These are phyloP conservation scores for Phyllosticta capitalensis DNA, from an alignment of 2,329 filamentous ascomycete genomes.

Conservation along the genomic window DNA sequence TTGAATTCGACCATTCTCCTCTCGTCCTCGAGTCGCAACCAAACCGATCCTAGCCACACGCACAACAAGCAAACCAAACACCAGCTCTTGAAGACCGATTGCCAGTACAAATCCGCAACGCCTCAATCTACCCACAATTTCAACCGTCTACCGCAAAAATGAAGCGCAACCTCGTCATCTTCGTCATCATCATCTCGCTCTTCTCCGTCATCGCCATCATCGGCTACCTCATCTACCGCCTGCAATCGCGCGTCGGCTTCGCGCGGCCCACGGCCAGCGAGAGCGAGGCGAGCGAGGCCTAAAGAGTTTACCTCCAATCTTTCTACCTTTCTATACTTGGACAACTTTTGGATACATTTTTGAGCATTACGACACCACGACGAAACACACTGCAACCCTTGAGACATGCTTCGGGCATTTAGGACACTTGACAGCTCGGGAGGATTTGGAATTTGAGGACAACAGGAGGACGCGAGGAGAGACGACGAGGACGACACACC, in stretches of 20 bases:
- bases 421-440: no score
- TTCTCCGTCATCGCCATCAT: slow-evolving; percentile 42
- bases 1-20: no score
- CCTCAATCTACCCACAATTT: neutral
- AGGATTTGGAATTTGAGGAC: no score
- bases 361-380: no score
- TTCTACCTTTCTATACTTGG: neutral
- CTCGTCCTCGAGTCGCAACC: neutral
- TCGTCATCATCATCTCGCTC: slow-evolving; percentile 44
- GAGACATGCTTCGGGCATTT: no score
- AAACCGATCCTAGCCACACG: neutral
- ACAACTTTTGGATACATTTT: no score
- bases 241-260: slow-evolving; percentile 32
- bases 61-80: neutral
- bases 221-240: slow-evolving; percentile 41
- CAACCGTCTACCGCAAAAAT: slow-evolving; percentile 22
- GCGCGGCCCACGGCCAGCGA: slow-evolving; percentile 15
- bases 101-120: slow-evolving; percentile 1
- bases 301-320: slow-evolving; percentile 3
- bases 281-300: slow-evolving; percentile 23
- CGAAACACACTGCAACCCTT: no score
- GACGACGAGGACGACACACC: no score
- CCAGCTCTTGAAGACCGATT: neutral
- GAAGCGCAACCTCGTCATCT: slow-evolving; percentile 45
- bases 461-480: no score